Evolutionary conservation across 768 basidiomycete species (phyloP).

Genomic region (Agaricus subrufescens): DNA sequence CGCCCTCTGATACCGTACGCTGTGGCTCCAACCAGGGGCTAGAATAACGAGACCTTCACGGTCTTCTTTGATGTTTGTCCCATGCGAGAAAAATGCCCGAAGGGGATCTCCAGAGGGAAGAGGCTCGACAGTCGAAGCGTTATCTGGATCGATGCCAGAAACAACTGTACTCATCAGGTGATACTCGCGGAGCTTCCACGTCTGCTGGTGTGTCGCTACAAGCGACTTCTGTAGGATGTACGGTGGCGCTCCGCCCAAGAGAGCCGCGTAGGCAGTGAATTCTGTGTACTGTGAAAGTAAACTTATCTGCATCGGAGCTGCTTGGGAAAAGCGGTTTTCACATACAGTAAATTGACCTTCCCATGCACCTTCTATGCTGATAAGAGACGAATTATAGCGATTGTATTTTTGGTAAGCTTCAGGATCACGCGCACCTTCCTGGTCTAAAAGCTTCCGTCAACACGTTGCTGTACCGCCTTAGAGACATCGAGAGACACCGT

Average conservation of each 20-base stretch:
- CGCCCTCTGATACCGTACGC: constrained; percentile 27
- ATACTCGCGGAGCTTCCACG: constrained; percentile 83
- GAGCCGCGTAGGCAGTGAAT: constrained; percentile 77
- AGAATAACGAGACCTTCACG: constrained; percentile 42
- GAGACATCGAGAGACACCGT: constrained; percentile 40
- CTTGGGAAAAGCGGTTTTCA: constrained; percentile 2
- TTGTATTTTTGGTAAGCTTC: neutral
- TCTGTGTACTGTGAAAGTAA: constrained; percentile 58
- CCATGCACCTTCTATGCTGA: constrained; percentile 71
- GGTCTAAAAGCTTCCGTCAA: constrained; percentile 48
- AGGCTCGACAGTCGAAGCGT: constrained; percentile 24
- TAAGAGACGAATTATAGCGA: neutral
- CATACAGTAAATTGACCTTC: constrained; percentile 74
- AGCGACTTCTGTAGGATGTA: constrained; percentile 64
- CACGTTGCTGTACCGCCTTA: constrained; percentile 23
- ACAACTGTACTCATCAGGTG: constrained; percentile 40
- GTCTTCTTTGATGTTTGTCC: constrained; percentile 44
- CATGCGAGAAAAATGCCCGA: constrained; percentile 54
- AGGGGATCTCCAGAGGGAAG: constrained; percentile 58
- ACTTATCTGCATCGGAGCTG: neutral
- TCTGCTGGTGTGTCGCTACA: constrained; percentile 82
- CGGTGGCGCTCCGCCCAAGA: constrained; percentile 68
- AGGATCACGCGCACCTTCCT: constrained; percentile 39
- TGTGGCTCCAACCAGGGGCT: constrained; percentile 33
- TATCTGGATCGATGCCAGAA: constrained; percentile 28